Conservation (phyloP, 1,139 yeast species). For the Candida dubliniensis region DNA sequence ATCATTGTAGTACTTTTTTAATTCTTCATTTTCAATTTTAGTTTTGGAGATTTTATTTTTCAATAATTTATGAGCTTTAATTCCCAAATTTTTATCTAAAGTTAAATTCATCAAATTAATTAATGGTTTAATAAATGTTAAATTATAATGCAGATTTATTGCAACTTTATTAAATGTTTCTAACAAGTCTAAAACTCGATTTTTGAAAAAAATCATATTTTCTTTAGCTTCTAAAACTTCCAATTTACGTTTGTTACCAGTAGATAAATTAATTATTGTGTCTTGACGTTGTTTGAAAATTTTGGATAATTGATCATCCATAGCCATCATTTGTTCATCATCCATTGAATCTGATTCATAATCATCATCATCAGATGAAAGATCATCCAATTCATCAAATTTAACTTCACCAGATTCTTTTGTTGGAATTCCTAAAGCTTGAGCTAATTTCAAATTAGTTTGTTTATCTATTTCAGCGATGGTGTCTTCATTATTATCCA, state of each 20-base stretch:
- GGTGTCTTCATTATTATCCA: slow-evolving; percentile 23
- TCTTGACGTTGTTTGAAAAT: slow-evolving; percentile 82
- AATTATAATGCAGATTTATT: slow-evolving; percentile 40
- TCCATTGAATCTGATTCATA: slow-evolving; percentile 84
- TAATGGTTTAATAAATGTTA: slow-evolving; percentile 58
- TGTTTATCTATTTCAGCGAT: slow-evolving; percentile 62
- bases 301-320: slow-evolving; percentile 79
- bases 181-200: slow-evolving; percentile 72
- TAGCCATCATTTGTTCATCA: slow-evolving; percentile 96
- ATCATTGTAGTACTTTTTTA: slow-evolving; percentile 19
- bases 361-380: slow-evolving; percentile 31
- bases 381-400: slow-evolving; percentile 37
- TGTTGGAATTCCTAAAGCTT: slow-evolving; percentile 72
- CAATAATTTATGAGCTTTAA: slow-evolving; percentile 71
- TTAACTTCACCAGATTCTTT: slow-evolving; percentile 46
- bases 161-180: slow-evolving; percentile 57
- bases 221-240: slow-evolving; percentile 78
- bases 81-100: slow-evolving; percentile 65
- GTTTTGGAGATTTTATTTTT: slow-evolving; percentile 64
- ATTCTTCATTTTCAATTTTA: slow-evolving; percentile 28
- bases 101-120: slow-evolving; percentile 63
- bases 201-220: slow-evolving; percentile 76
- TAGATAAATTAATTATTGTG: slow-evolving; percentile 47
- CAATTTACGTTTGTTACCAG: slow-evolving; percentile 67
- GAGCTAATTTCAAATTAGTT: slow-evolving; percentile 71